phyloP scores from a whole-genome alignment of 2,329 filamentous ascomycete species.

The Colletotrichum acutatum region DNA sequence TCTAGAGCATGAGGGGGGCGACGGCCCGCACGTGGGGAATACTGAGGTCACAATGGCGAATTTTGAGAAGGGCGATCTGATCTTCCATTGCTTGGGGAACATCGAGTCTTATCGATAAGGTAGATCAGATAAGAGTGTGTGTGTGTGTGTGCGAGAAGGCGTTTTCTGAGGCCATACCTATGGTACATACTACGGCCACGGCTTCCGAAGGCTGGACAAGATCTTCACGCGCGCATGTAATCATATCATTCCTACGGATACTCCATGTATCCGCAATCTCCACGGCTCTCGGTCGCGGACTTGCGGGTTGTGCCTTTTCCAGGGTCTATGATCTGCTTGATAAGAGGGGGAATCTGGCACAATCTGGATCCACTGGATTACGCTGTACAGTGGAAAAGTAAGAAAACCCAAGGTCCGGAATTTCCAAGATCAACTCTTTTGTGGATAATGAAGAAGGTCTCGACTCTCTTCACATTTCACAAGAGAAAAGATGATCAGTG shows the following conservation, averaged over 20 bases:
- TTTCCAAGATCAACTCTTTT: background rate
- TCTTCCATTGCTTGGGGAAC: background rate
- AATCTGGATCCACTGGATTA: background rate
- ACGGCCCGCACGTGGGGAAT: background rate
- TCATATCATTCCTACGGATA: background rate
- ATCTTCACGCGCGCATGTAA: background rate
- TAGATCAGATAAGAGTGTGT: background rate
- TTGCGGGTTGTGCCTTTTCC: background rate
- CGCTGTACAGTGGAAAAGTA: background rate
- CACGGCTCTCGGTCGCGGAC: background rate
- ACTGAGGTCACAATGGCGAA: conserved; percentile 4
- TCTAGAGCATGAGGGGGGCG: background rate
- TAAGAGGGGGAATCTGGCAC: background rate
- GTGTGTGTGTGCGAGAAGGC: too few species aligned
- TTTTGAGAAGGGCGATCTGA: background rate
- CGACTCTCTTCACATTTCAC: background rate
- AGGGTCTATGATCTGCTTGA: background rate
- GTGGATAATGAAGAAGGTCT: background rate
- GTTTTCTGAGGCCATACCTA: too few species aligned
- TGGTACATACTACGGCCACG: background rate
- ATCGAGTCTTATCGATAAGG: background rate
- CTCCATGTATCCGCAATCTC: too few species aligned
- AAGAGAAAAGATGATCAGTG: too few species aligned
- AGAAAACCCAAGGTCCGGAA: background rate
- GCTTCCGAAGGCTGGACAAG: background rate